These are phyloP conservation scores for Themeda triandra DNA, from an alignment of 176 grass and related monocot genomes.

Conservation along the genomic window DNA sequence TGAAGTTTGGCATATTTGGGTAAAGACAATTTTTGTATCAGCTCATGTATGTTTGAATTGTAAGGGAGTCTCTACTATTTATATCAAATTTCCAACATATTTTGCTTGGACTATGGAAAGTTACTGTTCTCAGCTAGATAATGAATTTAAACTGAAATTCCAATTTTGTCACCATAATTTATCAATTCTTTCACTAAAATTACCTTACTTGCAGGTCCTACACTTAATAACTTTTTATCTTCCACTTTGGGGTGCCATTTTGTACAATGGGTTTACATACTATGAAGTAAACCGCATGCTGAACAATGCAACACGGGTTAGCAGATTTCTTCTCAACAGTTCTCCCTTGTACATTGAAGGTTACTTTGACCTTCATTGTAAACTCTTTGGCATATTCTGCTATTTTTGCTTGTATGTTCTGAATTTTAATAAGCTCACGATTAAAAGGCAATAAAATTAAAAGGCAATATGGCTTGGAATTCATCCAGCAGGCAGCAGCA, in stretches of 20 bases:
- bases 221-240: slow-evolving; percentile 92
- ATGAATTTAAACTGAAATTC: neutral
- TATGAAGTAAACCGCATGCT: slow-evolving; percentile 94
- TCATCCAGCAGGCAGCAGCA: too few relatives aligned
- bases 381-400: slow-evolving; percentile 20
- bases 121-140: neutral
- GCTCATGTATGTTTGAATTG: neutral
- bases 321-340: neutral
- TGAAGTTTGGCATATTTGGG: neutral
- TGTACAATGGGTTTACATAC: slow-evolving; percentile 95
- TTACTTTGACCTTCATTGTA: neutral
- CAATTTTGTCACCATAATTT: neutral
- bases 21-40: too few relatives aligned
- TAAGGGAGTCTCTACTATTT: neutral
- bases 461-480: too few relatives aligned
- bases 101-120: slow-evolving; percentile 4
- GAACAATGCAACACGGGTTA: slow-evolving; percentile 87
- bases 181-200: slow-evolving; percentile 8
- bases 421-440: slow-evolving; percentile 15
- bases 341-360: slow-evolving; percentile 24
- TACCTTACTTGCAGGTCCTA: slow-evolving; percentile 51
- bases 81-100: neutral
- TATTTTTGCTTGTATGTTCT: slow-evolving; percentile 3
- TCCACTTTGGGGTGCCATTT: slow-evolving; percentile 94
- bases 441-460: neutral